Evolutionary conservation across 164 flowering plant species (phyloP).

Genomic region (Kingdonia uniflora): DNA sequence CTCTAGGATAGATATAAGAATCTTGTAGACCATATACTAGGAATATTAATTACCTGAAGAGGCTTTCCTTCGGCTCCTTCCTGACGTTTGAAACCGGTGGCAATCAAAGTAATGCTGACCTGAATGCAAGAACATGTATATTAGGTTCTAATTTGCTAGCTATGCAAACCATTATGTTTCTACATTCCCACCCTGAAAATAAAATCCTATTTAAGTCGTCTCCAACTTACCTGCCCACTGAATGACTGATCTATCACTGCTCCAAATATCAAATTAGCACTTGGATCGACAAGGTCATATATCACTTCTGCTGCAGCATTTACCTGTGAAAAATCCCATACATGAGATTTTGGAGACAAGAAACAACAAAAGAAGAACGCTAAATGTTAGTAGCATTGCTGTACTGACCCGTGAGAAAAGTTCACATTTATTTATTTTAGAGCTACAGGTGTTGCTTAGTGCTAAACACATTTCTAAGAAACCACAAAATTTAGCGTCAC

Average conservation of each 20-base stretch:
- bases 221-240: conserved; percentile 67
- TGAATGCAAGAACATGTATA: conserved; percentile 4
- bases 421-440: no score
- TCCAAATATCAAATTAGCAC: conserved; percentile 87
- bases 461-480: no score
- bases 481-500: no score
- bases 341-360: background rate
- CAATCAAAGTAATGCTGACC: conserved; percentile 26
- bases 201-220: no score
- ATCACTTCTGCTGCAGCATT: conserved; percentile 96
- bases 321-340: conserved; percentile 35
- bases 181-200: no score
- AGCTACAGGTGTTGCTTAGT: no score
- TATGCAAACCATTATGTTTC: no score
- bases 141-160: no score
- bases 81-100: conserved; percentile 24
- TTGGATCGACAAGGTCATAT: conserved; percentile 91
- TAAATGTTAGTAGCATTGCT: no score
- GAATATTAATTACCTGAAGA: conserved; percentile 11
- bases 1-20: no score
- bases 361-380: no score
- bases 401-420: no score
- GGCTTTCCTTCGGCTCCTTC: conserved; percentile 20
- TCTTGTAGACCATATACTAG: background rate
- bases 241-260: conserved; percentile 81